phyloP scores from a whole-genome alignment of 257 asterid genomes.

The Mentha longifolia region DNA sequence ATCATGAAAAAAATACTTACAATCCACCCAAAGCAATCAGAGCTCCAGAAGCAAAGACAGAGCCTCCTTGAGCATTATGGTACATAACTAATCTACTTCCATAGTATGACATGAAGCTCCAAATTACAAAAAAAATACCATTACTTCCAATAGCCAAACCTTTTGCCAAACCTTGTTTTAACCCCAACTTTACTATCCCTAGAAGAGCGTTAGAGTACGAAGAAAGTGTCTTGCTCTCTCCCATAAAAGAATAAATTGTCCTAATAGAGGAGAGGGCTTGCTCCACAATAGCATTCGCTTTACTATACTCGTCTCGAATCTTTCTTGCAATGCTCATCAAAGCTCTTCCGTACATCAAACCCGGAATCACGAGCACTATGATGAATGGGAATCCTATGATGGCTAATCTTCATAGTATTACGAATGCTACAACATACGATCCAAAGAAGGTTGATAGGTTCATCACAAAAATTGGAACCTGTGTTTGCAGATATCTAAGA shows the following conservation, averaged over 20 bases:
- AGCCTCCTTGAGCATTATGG: constrained; percentile 78
- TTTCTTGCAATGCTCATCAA: constrained; percentile 67
- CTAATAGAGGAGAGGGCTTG: constrained; percentile 79
- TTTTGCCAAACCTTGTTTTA: too few species aligned
- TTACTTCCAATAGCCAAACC: too few species aligned
- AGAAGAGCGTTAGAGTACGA: too few species aligned
- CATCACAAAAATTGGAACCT: constrained; percentile 82
- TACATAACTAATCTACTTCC: constrained; percentile 90
- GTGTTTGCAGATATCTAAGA: constrained; percentile 30
- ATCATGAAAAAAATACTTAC: constrained; percentile 61
- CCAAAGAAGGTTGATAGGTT: constrained; percentile 70
- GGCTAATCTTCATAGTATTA: constrained; percentile 76
- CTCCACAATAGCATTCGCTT: constrained; percentile 69
- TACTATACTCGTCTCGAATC: constrained; percentile 66
- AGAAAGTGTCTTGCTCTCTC: too few species aligned
- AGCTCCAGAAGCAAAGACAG: constrained; percentile 87
- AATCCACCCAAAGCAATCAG: constrained; percentile 85
- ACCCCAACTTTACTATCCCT: too few species aligned
- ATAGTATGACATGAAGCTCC: constrained; percentile 83
- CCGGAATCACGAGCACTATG: constrained; percentile 73
- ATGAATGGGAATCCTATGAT: constrained; percentile 76
- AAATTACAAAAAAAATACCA: background rate
- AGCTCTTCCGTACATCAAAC: constrained; percentile 81
- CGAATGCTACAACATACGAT: constrained; percentile 62
- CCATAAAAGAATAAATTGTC: constrained; percentile 48